Percentiles rank a stretch among this genome's conserved stretches.
Conservation (phyloP, 257 asterid genomes). For the Striga asiatica region DNA sequence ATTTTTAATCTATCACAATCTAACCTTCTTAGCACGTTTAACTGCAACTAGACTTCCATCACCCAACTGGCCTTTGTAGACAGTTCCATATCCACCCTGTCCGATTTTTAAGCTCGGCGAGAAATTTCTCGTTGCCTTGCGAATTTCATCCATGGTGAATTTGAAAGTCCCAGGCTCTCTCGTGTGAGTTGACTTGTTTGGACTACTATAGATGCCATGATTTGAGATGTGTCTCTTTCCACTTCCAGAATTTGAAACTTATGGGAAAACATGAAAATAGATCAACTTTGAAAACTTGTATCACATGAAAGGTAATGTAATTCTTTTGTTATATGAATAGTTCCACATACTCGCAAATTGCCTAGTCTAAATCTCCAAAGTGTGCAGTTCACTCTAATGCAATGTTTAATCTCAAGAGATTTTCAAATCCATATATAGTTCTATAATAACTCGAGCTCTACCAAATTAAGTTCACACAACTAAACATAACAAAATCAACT, state of each 20-base stretch:
- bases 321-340: too few species aligned
- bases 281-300: constrained; percentile 6
- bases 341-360: too few species aligned
- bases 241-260: constrained; percentile 42
- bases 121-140: constrained; percentile 65
- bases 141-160: constrained; percentile 62
- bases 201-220: constrained; percentile 38
- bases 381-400: too few species aligned
- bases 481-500: too few species aligned
- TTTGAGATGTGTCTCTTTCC: constrained; percentile 33
- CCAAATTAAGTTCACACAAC: too few species aligned
- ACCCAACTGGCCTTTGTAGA: constrained; percentile 59
- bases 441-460: too few species aligned
- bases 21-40: constrained; percentile 87
- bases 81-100: constrained; percentile 98
- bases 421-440: too few species aligned
- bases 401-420: too few species aligned
- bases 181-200: constrained; percentile 36
- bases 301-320: too few species aligned
- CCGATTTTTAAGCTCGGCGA: constrained; percentile 80
- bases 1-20: not conserved
- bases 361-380: too few species aligned
- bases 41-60: constrained; percentile 85
- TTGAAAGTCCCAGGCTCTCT: constrained; percentile 41
- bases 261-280: constrained; percentile 18